These are phyloP conservation scores for Colletotrichum neosansevieriae DNA, from an alignment of 2,329 filamentous ascomycete species.

Conservation along the genomic window DNA sequence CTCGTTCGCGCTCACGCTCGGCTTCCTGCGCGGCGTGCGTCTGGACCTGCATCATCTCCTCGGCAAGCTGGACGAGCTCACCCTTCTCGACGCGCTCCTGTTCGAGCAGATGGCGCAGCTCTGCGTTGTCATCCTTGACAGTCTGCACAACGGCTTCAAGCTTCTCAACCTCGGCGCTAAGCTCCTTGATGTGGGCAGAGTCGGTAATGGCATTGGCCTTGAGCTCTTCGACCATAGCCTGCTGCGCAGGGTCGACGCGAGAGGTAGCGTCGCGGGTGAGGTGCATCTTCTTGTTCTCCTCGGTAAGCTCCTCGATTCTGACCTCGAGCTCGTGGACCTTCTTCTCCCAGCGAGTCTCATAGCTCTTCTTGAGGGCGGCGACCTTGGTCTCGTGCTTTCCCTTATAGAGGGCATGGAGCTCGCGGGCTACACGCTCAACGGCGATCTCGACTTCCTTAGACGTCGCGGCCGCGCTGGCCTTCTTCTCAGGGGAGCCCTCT, in stretches of 20 bases:
- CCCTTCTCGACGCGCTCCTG: slow-evolving; percentile 85
- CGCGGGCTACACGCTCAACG: slow-evolving; percentile 91
- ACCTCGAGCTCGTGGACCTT: slow-evolving; percentile 82
- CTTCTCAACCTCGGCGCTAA: slow-evolving; percentile 80
- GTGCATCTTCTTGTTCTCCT: slow-evolving; percentile 81
- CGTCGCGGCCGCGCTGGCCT: slow-evolving; percentile 45
- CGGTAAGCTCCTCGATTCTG: slow-evolving; percentile 75
- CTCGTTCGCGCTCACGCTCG: slow-evolving; percentile 22
- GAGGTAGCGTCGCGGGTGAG: slow-evolving; percentile 74
- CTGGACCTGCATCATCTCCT: slow-evolving; percentile 84
- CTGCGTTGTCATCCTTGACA: slow-evolving; percentile 76
- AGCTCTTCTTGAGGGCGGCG: slow-evolving; percentile 84
- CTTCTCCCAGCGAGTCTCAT: slow-evolving; percentile 92
- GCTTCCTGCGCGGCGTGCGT: slow-evolving; percentile 53
- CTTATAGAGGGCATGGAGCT: slow-evolving; percentile 94
- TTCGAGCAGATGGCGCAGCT: slow-evolving; percentile 75
- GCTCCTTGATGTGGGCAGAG: slow-evolving; percentile 74
- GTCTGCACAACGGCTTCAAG: slow-evolving; percentile 79
- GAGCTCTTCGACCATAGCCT: slow-evolving; percentile 63
- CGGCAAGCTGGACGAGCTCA: slow-evolving; percentile 82
- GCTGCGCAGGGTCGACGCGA: slow-evolving; percentile 62
- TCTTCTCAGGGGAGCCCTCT: slow-evolving; percentile 54
- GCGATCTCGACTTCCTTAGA: slow-evolving; percentile 81
- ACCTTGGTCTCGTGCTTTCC: slow-evolving; percentile 98
- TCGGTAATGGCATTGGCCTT: slow-evolving; percentile 72